These are phyloP conservation scores for Funneliformis mosseae DNA, from an alignment of 192 early-diverging fungal species.

Conservation along the genomic window DNA sequence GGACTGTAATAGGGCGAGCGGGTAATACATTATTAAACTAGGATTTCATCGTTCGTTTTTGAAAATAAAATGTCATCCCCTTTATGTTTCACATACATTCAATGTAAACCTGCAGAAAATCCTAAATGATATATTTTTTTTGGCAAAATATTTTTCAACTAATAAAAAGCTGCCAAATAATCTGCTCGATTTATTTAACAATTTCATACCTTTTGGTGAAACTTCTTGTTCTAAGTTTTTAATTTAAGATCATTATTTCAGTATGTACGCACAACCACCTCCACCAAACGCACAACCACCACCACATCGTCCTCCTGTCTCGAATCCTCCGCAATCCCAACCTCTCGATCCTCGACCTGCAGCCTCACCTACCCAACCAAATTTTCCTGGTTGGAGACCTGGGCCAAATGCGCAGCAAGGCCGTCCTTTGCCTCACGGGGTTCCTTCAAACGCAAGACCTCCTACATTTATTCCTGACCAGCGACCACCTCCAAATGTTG, in stretches of 20 bases:
- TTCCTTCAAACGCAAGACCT: neutral
- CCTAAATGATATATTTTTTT: too few species aligned
- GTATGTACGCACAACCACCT: conserved; percentile 14
- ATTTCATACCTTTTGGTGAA: too few species aligned
- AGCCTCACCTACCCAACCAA: conserved; percentile 15
- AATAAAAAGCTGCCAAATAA: too few species aligned
- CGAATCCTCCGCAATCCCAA: conserved; percentile 26
- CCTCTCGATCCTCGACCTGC: conserved; percentile 18
- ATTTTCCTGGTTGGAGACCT: conserved; percentile 19
- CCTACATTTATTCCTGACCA: conserved; percentile 23
- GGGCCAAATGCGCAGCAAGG: conserved; percentile 36
- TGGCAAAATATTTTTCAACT: too few species aligned
- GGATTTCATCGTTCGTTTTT: too few species aligned
- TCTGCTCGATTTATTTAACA: too few species aligned
- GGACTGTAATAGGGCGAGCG: too few species aligned
- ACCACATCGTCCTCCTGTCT: conserved; percentile 18
- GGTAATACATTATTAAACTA: too few species aligned
- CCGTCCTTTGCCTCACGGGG: conserved; percentile 30
- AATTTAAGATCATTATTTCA: neutral
- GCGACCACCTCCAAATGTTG: conserved; percentile 32
- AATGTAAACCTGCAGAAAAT: too few species aligned
- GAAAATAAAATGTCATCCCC: too few species aligned
- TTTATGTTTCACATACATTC: too few species aligned
- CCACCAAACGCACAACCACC: conserved; percentile 20
- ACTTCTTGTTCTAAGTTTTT: too few species aligned